Percentiles rank a stretch among this genome's conserved stretches.
Conservation (phyloP, 345 rosid species). For the Melastoma malabathricum region DNA sequence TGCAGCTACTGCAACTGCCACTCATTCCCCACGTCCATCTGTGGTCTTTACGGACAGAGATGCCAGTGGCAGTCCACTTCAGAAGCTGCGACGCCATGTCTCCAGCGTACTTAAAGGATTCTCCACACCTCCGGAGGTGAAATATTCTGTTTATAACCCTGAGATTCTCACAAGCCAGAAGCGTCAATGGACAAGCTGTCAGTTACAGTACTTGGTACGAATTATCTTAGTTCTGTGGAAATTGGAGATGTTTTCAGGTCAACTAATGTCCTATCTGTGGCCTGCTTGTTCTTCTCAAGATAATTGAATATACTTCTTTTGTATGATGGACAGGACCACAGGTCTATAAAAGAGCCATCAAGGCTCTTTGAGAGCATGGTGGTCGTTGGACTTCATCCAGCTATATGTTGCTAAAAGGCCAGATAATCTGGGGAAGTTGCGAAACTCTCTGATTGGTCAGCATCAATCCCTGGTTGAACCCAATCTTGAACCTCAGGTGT, state of each 20-base stretch:
- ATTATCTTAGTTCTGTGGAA: no score
- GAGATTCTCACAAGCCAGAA: constrained; percentile 92
- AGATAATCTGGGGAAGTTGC: constrained; percentile 54
- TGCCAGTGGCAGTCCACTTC: constrained; percentile 53
- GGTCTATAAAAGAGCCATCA: constrained; percentile 66
- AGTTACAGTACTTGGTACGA: constrained; percentile 75
- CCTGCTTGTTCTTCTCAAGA: no score
- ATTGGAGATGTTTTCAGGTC: no score
- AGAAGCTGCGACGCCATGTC: constrained; percentile 59
- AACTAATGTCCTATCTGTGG: no score
- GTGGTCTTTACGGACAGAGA: constrained; percentile 68
- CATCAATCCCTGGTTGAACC: constrained; percentile 64
- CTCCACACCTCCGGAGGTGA: constrained; percentile 49
- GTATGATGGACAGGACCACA: constrained; percentile 52
- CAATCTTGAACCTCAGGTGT: constrained; percentile 76
- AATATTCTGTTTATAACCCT: constrained; percentile 51
- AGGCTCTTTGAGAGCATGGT: constrained; percentile 89
- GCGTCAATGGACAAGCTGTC: constrained; percentile 86
- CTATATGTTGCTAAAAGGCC: constrained; percentile 38
- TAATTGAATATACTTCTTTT: background rate
- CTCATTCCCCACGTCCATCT: constrained; percentile 65
- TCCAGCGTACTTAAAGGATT: constrained; percentile 58
- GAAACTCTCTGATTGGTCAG: constrained; percentile 34
- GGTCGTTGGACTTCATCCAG: constrained; percentile 86
- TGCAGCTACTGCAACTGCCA: constrained; percentile 55